Evolutionary conservation across 2,329 filamentous ascomycete species (phyloP), one percentile per base, ranked within the genome.

Genomic region (Exophiala bonariae): DNA sequence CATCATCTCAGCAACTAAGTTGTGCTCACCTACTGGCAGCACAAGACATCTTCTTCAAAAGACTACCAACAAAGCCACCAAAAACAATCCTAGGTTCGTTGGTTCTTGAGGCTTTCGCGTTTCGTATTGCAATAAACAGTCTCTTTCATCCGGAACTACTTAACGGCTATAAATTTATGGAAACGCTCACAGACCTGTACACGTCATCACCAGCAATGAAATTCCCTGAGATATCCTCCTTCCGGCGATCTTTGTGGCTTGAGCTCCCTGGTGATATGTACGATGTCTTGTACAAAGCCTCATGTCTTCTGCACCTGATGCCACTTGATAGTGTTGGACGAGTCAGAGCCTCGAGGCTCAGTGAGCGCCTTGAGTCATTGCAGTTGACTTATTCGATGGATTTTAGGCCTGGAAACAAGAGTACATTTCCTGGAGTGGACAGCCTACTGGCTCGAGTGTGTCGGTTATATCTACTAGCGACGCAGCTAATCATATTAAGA

Each of bases 211-310:
- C 9, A 18, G 14, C 34, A 10, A 37, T 37, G 34, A 18, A 18
- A 14, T 10, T 11, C 14, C 11, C 16, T 11, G 34, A 37, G 4
- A 11, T 18, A 4, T 11, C 34, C n/a, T 18, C 34, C 9, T 37
- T 37, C 20, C 34, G 34, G 34, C 34, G 34, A 10, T 37, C 34
- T 10, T 20, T 37, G 16, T 37, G 34, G 34, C 34, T 37, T 20
- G 34, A 16, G 10, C 11, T 37, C 13, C 34, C 34, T 14, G 13
- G 13, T 11, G 34, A 37, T 16, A 11, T 37, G 18, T 37, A 37
- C 18, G 34, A 16, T n/a, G n/a, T 20, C 3, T 18, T 37, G 34
- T 37, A 37, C 34, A 11, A 37, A 10, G 34, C 20, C 18, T 37
- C 34, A n/a, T 37, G 4, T 20, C 34, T 37, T 9, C 20, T 37